These are phyloP conservation scores for Ramaria rubella DNA, from an alignment of 768 basidiomycete genomes.

Conservation along the genomic window DNA sequence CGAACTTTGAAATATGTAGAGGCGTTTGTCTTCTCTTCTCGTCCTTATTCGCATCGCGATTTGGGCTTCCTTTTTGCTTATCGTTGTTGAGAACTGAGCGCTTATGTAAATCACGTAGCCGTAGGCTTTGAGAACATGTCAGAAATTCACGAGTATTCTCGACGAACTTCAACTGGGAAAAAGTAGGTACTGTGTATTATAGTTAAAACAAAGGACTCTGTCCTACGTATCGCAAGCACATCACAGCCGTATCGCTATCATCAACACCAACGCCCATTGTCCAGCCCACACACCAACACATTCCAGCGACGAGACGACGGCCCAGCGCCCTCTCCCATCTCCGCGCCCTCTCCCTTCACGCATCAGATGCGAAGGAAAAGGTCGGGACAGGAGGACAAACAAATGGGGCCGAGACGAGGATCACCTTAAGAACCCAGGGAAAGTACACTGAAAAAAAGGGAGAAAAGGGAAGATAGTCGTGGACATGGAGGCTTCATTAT, in stretches of 20 bases:
- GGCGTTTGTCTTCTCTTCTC: too few species aligned
- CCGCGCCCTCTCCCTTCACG: not conserved
- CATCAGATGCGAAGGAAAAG: not conserved
- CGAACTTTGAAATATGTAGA: too few species aligned
- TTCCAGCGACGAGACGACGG: not conserved
- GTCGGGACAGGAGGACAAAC: conserved; percentile 6
- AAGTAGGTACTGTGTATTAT: not conserved
- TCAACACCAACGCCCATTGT: not conserved
- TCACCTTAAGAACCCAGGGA: not conserved
- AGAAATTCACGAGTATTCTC: not conserved
- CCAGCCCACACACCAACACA: not conserved
- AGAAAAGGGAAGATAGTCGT: not conserved
- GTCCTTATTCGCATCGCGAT: too few species aligned
- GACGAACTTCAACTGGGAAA: not conserved
- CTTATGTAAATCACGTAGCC: too few species aligned
- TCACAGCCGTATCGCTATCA: not conserved
- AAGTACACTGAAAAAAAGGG: not conserved
- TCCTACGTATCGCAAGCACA: not conserved
- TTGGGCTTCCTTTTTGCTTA: too few species aligned
- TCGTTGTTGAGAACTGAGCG: too few species aligned
- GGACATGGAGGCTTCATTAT: too few species aligned
- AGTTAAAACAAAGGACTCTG: not conserved
- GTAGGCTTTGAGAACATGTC: not conserved
- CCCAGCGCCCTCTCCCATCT: conserved; percentile 3
- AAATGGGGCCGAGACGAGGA: not conserved